Evolutionary conservation across 176 grass and related monocot species (phyloP).

Genomic region (Bonia amplexicaulis): DNA sequence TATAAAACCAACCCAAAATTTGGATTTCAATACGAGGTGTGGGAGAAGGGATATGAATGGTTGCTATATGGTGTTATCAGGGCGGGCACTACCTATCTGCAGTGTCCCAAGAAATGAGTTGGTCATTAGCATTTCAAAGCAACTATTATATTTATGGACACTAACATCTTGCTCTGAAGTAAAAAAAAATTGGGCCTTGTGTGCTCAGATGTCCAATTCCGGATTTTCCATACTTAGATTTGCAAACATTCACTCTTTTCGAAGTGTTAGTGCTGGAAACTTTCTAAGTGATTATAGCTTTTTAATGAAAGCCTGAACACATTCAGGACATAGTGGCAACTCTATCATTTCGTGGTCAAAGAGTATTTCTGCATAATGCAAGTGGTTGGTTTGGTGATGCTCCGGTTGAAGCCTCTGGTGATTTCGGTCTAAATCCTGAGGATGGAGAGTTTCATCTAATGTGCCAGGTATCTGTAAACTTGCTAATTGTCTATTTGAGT

Average conservation of each 20-base stretch:
- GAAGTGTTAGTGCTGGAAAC: constrained; percentile 15
- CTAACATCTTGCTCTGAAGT: background rate
- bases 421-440: constrained; percentile 92
- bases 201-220: background rate
- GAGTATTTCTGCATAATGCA: constrained; percentile 98
- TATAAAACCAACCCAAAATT: background rate
- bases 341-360: constrained; percentile 92
- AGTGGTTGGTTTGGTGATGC: constrained; percentile 93
- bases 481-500: background rate
- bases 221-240: background rate
- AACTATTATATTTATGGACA: background rate
- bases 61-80: background rate
- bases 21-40: constrained; percentile 9
- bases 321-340: constrained; percentile 74
- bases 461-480: constrained; percentile 70
- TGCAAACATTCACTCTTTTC: background rate
- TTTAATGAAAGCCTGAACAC: constrained; percentile 30
- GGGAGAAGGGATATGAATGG: background rate
- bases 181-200: background rate
- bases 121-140: background rate
- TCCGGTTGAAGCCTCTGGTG: constrained; percentile 93
- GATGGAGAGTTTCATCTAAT: constrained; percentile 98
- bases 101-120: constrained; percentile 7
- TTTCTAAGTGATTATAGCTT: constrained; percentile 17
- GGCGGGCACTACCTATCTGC: background rate